phyloP scores from a whole-genome alignment of 164 flowering plant species.

The Aristolochia contorta region DNA sequence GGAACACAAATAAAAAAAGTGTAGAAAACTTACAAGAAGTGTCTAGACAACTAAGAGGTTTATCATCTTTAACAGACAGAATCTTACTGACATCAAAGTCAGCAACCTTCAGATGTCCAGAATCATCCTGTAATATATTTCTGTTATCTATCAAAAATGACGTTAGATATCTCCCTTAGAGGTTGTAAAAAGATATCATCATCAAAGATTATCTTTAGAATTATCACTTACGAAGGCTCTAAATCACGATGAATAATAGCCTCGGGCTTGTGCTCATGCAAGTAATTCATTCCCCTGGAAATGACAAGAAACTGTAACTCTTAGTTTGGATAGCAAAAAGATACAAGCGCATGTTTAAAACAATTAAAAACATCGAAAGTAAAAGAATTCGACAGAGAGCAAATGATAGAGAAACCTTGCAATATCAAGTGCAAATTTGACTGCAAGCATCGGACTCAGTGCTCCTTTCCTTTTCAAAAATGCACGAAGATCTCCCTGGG shows the following conservation, averaged over 20 bases:
- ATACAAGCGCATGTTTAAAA: too few relatives aligned
- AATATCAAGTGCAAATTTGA: conserved; percentile 70
- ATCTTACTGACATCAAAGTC: conserved; percentile 98
- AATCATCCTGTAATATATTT: conserved; percentile 94
- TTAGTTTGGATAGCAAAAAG: too few relatives aligned
- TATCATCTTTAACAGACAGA: conserved; percentile 59
- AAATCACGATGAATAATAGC: conserved; percentile 91
- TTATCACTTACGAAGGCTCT: conserved; percentile 84
- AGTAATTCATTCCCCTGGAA: conserved; percentile 91
- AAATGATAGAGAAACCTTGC: conserved; percentile 37
- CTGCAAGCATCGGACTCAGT: conserved; percentile 42
- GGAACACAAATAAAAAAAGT: neutral
- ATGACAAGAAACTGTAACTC: neutral
- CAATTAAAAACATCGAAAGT: too few relatives aligned
- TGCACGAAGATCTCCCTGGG: conserved; percentile 67
- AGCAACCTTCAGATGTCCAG: conserved; percentile 96
- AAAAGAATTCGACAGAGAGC: too few relatives aligned
- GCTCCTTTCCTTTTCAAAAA: conserved; percentile 54
- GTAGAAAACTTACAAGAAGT: conserved; percentile 49
- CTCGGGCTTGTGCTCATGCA: conserved; percentile 88
- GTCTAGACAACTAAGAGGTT: conserved; percentile 41
- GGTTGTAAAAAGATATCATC: neutral
- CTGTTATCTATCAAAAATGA: conserved; percentile 46
- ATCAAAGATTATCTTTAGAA: neutral
- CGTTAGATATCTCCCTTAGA: neutral